Percentiles rank a stretch among this genome's conserved stretches.
These are phyloP conservation scores for Oxyria digyna DNA, from an alignment of 148 eudicot genomes.

Conservation along the genomic window DNA sequence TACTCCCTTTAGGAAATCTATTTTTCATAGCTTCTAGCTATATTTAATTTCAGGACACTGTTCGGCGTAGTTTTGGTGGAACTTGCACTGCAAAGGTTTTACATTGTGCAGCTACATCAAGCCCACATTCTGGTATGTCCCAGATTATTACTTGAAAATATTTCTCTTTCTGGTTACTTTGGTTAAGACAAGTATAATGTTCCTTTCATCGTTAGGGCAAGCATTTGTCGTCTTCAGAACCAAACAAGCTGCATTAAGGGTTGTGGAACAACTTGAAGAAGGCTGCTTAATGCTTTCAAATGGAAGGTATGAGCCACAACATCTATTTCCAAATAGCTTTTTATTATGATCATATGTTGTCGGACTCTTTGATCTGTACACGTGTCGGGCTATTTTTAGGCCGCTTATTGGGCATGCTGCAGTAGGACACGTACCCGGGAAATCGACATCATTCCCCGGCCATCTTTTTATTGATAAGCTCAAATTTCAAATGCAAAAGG, in stretches of 20 bases:
- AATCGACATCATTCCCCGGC: constrained; percentile 40
- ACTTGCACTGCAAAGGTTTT: constrained; percentile 48
- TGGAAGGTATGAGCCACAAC: constrained; percentile 27
- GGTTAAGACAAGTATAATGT: neutral
- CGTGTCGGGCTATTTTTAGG: constrained; percentile 18
- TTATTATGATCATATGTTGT: neutral
- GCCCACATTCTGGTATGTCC: constrained; percentile 48
- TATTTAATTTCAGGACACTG: constrained; percentile 40
- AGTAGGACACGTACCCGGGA: constrained; percentile 17
- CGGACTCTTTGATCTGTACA: neutral
- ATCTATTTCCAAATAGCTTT: neutral
- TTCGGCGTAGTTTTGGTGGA: constrained; percentile 45
- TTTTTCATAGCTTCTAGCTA: neutral
- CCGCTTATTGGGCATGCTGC: constrained; percentile 42
- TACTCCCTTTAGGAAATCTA: neutral
- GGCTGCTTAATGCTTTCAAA: constrained; percentile 51
- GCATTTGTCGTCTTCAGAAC: constrained; percentile 41
- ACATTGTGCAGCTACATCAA: constrained; percentile 32
- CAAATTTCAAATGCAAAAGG: constrained; percentile 31
- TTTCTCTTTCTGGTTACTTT: neutral
- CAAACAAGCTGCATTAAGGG: constrained; percentile 33
- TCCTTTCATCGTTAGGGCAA: constrained; percentile 29
- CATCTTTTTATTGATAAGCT: constrained; percentile 38
- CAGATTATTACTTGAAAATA: neutral
- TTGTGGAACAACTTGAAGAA: constrained; percentile 24